phyloP scores from a whole-genome alignment of 148 eudicot genomes.

The Rhododendron henanense region DNA sequence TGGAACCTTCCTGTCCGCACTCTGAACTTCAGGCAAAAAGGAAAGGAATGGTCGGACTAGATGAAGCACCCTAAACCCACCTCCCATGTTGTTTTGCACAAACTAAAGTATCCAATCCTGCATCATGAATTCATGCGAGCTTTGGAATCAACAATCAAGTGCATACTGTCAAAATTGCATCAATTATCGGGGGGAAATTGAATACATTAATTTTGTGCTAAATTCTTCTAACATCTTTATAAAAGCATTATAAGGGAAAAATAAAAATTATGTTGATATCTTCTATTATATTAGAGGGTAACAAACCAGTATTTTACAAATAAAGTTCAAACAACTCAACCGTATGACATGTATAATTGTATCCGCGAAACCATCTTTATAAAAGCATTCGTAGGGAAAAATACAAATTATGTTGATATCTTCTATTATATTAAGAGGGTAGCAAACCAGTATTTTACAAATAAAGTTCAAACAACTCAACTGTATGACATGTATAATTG shows the following conservation, averaged over 20 bases:
- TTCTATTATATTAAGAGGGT: neutral
- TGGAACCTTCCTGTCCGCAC: conserved; percentile 72
- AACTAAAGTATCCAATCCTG: conserved; percentile 19
- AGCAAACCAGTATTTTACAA: neutral
- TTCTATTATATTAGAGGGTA: neutral
- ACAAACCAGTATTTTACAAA: neutral
- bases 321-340: neutral
- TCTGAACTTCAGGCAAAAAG: conserved; percentile 76
- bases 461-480: neutral
- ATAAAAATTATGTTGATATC: neutral
- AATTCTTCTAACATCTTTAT: neutral
- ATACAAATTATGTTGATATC: neutral
- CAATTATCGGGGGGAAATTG: neutral
- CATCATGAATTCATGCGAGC: neutral
- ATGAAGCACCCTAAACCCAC: conserved; percentile 80
- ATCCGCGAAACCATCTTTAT: neutral
- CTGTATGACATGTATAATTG: neutral
- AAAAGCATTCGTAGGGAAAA: no score
- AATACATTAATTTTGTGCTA: neutral
- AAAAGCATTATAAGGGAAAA: neutral
- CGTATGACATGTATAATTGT: neutral
- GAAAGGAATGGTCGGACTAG: conserved; percentile 80
- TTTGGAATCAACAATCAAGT: neutral
- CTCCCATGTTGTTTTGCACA: conserved; percentile 49
- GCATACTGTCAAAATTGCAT: neutral